These are phyloP conservation scores for Curvularia spicifera DNA, from an alignment of 2,329 filamentous ascomycete species.

Conservation along the genomic window DNA sequence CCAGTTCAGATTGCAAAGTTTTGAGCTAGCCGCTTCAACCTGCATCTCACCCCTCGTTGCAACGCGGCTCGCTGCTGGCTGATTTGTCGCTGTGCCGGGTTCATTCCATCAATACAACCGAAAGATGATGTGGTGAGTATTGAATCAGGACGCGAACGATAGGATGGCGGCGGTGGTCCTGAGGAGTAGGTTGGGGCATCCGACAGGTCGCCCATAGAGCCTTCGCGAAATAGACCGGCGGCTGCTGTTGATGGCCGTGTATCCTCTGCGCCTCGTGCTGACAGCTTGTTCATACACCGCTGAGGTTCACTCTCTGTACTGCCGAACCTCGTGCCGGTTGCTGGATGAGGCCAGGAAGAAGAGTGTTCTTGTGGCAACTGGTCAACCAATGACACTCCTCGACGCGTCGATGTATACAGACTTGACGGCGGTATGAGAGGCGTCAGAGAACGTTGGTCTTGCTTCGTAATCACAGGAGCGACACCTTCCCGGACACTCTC, in stretches of 20 bases:
- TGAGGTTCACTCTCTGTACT: conserved; percentile 26
- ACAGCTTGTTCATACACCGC: conserved; percentile 23
- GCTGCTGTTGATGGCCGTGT: conserved; percentile 25
- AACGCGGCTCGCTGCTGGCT: conserved; percentile 35
- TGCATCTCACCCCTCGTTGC: conserved; percentile 34
- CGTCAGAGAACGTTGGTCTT: conserved; percentile 18
- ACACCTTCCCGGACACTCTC: conserved; percentile 16
- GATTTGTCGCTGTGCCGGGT: conserved; percentile 32
- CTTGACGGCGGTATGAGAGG: conserved; percentile 13
- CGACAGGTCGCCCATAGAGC: conserved; percentile 42
- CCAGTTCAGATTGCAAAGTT: conserved; percentile 26
- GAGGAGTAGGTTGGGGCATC: conserved; percentile 45
- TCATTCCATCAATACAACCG: conserved; percentile 46
- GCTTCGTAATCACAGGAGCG: conserved; percentile 15
- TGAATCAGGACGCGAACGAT: conserved; percentile 42
- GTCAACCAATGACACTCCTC: conserved; percentile 5
- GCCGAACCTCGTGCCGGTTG: conserved; percentile 20
- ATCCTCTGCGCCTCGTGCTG: conserved; percentile 16
- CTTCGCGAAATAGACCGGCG: conserved; percentile 28
- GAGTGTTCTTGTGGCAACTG: conserved; percentile 10
- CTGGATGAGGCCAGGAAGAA: conserved; percentile 15
- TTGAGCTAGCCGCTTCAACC: conserved; percentile 37
- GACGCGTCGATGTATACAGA: conserved; percentile 8
- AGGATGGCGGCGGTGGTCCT: conserved; percentile 43
- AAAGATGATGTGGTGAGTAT: conserved; percentile 44